Evolutionary conservation across 805 yeast species (phyloP).

Genomic region (Candida multigemmis): DNA sequence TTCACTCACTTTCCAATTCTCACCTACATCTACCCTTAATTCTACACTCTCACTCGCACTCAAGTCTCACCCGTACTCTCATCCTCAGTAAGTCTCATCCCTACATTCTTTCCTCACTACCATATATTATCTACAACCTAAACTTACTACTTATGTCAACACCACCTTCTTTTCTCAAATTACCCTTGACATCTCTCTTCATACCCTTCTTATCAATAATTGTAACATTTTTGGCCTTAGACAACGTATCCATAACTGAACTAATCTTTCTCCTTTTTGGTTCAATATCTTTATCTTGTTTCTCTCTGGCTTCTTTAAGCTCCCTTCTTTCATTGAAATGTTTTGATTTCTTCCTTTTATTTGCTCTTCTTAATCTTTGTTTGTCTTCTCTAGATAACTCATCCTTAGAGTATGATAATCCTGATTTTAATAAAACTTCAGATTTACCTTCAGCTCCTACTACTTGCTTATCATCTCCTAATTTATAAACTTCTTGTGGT

Average conservation of each 20-base stretch:
- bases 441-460: constrained; percentile 23
- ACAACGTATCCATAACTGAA: constrained; percentile 60
- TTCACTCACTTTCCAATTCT: too few species aligned
- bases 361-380: constrained; percentile 78
- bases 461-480: constrained; percentile 28
- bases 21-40: too few species aligned
- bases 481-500: constrained; percentile 84
- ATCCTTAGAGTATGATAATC: constrained; percentile 70
- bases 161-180: constrained; percentile 38
- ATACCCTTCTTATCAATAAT: constrained; percentile 72
- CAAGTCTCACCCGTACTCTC: too few species aligned
- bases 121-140: too few species aligned
- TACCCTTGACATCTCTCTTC: constrained; percentile 65
- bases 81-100: too few species aligned
- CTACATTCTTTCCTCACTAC: too few species aligned
- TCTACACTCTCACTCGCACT: too few species aligned
- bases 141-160: too few species aligned
- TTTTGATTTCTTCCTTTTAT: constrained; percentile 71
- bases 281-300: constrained; percentile 3
- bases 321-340: constrained; percentile 30
- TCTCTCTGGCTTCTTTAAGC: constrained; percentile 14
- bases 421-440: constrained; percentile 66
- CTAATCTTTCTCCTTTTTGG: constrained; percentile 47
- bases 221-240: constrained; percentile 68
- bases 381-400: constrained; percentile 81